These are phyloP conservation scores for Aethionema arabicum DNA, from an alignment of 345 rosid species.

Conservation along the genomic window DNA sequence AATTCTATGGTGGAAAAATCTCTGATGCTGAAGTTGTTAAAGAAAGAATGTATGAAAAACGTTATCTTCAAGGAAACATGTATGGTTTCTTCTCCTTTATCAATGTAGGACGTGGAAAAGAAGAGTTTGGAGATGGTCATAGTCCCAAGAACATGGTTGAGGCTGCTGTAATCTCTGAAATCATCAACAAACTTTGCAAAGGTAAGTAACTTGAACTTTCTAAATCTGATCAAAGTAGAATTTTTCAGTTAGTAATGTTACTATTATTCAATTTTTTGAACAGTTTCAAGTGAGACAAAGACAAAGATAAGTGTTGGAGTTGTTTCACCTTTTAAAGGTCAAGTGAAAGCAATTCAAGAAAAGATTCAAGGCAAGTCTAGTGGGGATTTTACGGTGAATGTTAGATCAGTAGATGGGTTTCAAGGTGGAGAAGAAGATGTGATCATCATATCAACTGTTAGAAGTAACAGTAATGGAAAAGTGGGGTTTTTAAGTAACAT, in stretches of 20 bases:
- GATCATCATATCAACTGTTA: slow-evolving; percentile 46
- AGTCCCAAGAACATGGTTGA: slow-evolving; percentile 41
- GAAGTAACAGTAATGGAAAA: slow-evolving; percentile 37
- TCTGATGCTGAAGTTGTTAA: slow-evolving; percentile 41
- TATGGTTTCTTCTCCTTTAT: slow-evolving; percentile 47
- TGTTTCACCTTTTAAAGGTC: slow-evolving; percentile 45
- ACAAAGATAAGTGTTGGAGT: slow-evolving; percentile 39
- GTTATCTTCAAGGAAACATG: slow-evolving; percentile 39
- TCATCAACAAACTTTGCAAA: slow-evolving; percentile 36
- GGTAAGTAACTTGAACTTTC: slow-evolving; percentile 24
- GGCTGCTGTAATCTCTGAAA: slow-evolving; percentile 33
- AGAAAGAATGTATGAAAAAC: slow-evolving; percentile 25
- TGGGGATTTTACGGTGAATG: slow-evolving; percentile 29
- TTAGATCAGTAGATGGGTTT: slow-evolving; percentile 46
- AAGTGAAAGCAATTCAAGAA: slow-evolving; percentile 42
- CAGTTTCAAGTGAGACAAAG: slow-evolving; percentile 20
- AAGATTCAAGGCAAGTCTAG: slow-evolving; percentile 18
- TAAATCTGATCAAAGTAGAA: neutral
- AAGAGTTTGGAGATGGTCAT: slow-evolving; percentile 24
- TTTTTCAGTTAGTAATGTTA: neutral
- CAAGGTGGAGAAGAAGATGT: slow-evolving; percentile 50
- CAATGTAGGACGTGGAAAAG: slow-evolving; percentile 32
- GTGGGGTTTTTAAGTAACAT: slow-evolving; percentile 40
- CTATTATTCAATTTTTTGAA: neutral
- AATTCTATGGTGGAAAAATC: slow-evolving; percentile 44